These are phyloP conservation scores for Russula ochroleuca DNA, from an alignment of 768 basidiomycete genomes.

Conservation along the genomic window DNA sequence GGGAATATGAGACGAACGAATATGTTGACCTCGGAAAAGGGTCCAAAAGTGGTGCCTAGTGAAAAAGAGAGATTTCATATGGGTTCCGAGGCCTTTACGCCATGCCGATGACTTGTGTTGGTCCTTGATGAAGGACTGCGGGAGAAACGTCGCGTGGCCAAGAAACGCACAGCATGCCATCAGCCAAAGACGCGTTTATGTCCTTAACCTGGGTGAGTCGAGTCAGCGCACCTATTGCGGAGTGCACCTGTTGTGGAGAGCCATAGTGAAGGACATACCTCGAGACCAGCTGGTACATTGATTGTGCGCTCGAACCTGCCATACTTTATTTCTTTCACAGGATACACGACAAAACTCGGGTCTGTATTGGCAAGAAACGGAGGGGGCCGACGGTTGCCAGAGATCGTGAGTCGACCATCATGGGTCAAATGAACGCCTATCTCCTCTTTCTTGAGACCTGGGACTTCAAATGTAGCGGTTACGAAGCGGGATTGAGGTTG, in stretches of 20 bases:
- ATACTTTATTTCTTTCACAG: slow-evolving; percentile 27
- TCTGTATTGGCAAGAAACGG: slow-evolving; percentile 19
- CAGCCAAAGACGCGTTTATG: slow-evolving; percentile 24
- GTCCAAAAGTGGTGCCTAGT: background rate
- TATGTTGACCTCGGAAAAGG: background rate
- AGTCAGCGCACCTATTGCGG: slow-evolving; percentile 2
- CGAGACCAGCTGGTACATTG: slow-evolving; percentile 24
- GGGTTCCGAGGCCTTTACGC: slow-evolving; percentile 1
- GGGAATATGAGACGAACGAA: background rate
- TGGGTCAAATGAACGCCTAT: slow-evolving; percentile 45
- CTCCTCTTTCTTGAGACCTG: slow-evolving; percentile 48
- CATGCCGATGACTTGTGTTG: slow-evolving; percentile 8
- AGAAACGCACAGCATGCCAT: slow-evolving; percentile 28
- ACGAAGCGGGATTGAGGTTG: slow-evolving; percentile 40
- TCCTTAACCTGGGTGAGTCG: slow-evolving; percentile 23
- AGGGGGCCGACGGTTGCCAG: slow-evolving; percentile 40
- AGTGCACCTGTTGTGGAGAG: background rate
- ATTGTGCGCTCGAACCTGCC: slow-evolving; percentile 27
- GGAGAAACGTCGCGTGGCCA: slow-evolving; percentile 22
- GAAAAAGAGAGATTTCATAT: too few relatives aligned
- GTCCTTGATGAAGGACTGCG: background rate
- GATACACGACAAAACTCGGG: slow-evolving; percentile 8
- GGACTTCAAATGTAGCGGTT: slow-evolving; percentile 53
- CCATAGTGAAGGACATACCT: slow-evolving; percentile 13
- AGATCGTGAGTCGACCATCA: slow-evolving; percentile 45